These are phyloP conservation scores for Kernera saxatilis DNA, from an alignment of 345 rosid genomes.

Conservation along the genomic window DNA sequence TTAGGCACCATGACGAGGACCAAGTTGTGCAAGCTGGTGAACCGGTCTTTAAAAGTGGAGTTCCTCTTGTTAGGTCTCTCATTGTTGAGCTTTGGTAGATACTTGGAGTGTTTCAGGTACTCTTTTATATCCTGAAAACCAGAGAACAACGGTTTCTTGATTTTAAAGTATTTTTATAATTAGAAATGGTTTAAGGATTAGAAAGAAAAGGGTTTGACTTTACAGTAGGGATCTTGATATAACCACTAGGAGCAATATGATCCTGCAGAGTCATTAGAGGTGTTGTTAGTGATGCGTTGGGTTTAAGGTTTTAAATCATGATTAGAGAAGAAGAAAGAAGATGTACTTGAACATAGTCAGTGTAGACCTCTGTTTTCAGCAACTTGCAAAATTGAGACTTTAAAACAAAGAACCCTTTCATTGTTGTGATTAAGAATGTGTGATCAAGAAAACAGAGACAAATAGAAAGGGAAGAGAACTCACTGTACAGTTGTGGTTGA, in stretches of 20 bases:
- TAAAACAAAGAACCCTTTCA: neutral
- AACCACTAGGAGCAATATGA: conserved; percentile 29
- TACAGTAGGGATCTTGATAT: conserved; percentile 22
- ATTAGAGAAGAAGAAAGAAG: neutral
- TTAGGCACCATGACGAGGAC: conserved; percentile 73
- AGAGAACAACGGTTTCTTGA: neutral
- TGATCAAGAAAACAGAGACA: neutral
- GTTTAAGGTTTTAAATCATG: neutral
- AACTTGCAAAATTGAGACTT: neutral
- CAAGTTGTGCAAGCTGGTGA: conserved; percentile 68
- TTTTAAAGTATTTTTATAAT: neutral
- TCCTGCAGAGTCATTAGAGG: conserved; percentile 17
- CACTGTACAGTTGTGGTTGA: conserved; percentile 72
- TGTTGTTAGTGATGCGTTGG: neutral
- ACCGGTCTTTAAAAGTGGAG: conserved; percentile 56
- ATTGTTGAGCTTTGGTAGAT: conserved; percentile 81
- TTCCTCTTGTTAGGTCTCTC: conserved; percentile 62
- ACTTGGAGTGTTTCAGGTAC: conserved; percentile 50
- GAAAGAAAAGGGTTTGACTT: neutral
- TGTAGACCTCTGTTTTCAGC: conserved; percentile 9
- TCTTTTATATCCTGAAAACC: conserved; percentile 6
- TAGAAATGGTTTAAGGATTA: neutral
- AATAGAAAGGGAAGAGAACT: neutral
- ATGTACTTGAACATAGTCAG: conserved; percentile 22
- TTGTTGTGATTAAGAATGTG: conserved; percentile 14